Evolutionary conservation across 805 yeast species (phyloP), one percentile per base, ranked within the genome.

Genomic region (Helenozyma baotianmanensis): DNA sequence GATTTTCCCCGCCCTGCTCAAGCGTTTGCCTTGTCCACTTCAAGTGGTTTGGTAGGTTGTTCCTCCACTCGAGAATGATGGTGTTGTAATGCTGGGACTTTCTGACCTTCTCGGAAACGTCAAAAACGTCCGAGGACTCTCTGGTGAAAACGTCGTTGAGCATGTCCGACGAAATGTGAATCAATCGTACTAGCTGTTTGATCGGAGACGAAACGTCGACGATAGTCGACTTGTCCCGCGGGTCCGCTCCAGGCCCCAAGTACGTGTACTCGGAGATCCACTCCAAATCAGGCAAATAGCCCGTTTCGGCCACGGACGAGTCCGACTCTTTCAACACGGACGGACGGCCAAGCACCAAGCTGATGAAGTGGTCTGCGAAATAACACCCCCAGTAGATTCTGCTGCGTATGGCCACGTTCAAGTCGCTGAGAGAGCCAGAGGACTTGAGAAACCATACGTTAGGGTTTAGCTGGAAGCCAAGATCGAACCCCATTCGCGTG

Each of bases 381-480:
- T 35, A 36, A 9, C 36, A 33, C 23, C 45, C 45, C 45, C 43
- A 41, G 34, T 32, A 41, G 15, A 41, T 41, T 10, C 45, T 15
- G 31, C 43, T 39, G 7, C 45, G 25, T 11, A 41, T 34, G 25
- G 34, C 34, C 13, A 27, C 19, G 14, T 36, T 38, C 32, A 38
- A 24, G 2, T 33, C 35, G 16, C 41, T 30, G 26, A 36, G 23
- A 6, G 32, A 19, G 4, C 34, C 23, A 6, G 33, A 25, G 7
- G 23, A 28, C 9, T 17, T 11, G 7, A 36, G 29, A 16, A 29
- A 32, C 45, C 45, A 39, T 21, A 21, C 25, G 21, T 33, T 34
- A 11, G 43, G 43, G 4, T 32, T 23, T 6, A 41, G 23, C 16
- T 41, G 45, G 19, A 41, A 39, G 10, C 45, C 45, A 6, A 41